Conservation (phyloP, 2,329 filamentous ascomycete genomes). For the Myriosclerotinia duriaeana region DNA sequence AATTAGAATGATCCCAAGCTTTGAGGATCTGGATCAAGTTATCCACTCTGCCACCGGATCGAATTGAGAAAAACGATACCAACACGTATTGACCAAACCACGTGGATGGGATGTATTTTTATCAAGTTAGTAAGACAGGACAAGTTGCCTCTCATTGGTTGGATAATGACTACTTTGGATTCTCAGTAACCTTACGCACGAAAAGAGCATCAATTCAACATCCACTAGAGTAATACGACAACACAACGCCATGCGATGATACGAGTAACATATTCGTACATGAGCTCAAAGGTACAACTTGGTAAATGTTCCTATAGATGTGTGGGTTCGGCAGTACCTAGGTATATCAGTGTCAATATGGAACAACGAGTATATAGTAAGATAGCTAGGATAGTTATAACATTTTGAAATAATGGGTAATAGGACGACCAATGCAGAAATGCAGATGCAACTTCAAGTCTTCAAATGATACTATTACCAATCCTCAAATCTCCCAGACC, state of each 20-base stretch:
- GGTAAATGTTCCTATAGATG: background rate
- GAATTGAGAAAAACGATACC: background rate
- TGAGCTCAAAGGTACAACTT: background rate
- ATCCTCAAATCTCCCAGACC: background rate
- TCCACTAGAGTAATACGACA: background rate
- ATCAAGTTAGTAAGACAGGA: background rate
- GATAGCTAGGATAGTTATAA: too few relatives aligned
- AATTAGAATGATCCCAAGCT: background rate
- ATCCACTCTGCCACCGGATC: background rate
- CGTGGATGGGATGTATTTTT: background rate
- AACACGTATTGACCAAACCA: conserved; percentile 16
- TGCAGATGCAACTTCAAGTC: background rate
- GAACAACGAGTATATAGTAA: too few relatives aligned
- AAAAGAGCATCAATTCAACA: background rate
- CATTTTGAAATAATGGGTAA: background rate
- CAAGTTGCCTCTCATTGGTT: background rate
- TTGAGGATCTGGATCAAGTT: background rate
- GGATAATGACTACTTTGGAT: background rate
- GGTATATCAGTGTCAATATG: too few relatives aligned
- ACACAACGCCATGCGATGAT: background rate
- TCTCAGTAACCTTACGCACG: background rate
- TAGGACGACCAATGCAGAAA: background rate
- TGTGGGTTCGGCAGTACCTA: too few relatives aligned
- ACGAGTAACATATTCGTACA: background rate
- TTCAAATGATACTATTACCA: background rate